A percentile compares a stretch with the other conserved stretches of the same genome.
These are phyloP conservation scores for Alternaria dauci DNA, from an alignment of 2,329 filamentous ascomycete genomes.

Conservation along the genomic window DNA sequence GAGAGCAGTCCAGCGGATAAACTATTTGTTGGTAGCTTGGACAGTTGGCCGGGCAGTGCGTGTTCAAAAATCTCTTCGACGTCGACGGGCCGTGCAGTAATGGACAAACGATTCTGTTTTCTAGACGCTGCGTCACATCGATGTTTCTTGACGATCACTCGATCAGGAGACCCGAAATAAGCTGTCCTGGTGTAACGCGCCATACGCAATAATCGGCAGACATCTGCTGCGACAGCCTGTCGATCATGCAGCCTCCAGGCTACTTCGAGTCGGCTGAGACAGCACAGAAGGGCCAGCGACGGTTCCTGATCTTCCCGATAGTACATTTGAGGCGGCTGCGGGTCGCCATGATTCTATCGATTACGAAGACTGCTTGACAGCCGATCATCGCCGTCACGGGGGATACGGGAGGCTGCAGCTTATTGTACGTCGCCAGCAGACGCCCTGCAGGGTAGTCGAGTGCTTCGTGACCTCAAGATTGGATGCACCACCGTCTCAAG, in stretches of 20 bases:
- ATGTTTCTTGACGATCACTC: conserved; percentile 27
- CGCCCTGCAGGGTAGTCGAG: conserved; percentile 41
- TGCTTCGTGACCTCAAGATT: conserved; percentile 44
- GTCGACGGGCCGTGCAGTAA: conserved; percentile 40
- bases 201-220: conserved; percentile 30
- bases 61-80: conserved; percentile 15
- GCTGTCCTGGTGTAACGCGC: conserved; percentile 40
- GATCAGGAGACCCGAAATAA: conserved; percentile 37
- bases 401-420: conserved; percentile 49
- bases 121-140: conserved; percentile 38
- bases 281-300: conserved; percentile 30
- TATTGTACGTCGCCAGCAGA: conserved; percentile 41
- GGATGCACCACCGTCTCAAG: conserved; percentile 32
- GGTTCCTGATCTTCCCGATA: conserved; percentile 41
- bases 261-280: conserved; percentile 44
- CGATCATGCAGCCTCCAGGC: conserved; percentile 28
- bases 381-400: conserved; percentile 42
- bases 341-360: conserved; percentile 43
- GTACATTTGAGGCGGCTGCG: conserved; percentile 45
- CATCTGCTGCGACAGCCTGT: conserved; percentile 22
- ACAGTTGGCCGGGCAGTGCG: neutral
- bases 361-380: conserved; percentile 39
- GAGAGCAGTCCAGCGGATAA: conserved; percentile 1
- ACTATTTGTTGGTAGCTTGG: neutral
- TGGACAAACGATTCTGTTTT: conserved; percentile 36